Evolutionary conservation across 768 basidiomycete genomes (phyloP).

Genomic region (Trametes sanguinea): DNA sequence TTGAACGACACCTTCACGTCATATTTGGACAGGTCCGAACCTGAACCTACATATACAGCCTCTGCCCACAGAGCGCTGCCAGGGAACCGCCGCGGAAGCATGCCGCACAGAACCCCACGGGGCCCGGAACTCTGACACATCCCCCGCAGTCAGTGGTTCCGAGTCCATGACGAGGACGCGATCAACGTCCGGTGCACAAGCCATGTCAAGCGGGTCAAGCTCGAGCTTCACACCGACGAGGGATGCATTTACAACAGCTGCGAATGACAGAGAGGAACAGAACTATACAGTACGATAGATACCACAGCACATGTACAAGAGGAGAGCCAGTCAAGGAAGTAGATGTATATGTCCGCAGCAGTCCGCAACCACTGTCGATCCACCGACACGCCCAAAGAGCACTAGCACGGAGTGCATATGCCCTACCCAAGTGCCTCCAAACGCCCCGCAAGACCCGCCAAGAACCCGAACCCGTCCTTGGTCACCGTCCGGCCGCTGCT

Average conservation of each 20-base stretch:
- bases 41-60: too few relatives aligned
- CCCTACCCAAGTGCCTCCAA: conserved; percentile 43
- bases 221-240: too few relatives aligned
- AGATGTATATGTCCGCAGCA: conserved; percentile 5
- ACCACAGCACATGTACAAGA: neutral
- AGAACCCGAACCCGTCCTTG: conserved; percentile 74
- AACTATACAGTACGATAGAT: conserved; percentile 14
- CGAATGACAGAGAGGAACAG: neutral
- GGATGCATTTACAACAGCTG: conserved; percentile 2
- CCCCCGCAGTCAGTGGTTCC: too few relatives aligned
- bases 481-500: conserved; percentile 72
- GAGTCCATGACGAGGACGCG: too few relatives aligned
- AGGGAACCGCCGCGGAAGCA: too few relatives aligned
- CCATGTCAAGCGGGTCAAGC: neutral
- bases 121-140: too few relatives aligned
- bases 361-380: neutral
- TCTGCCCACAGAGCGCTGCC: neutral
- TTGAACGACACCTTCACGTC: too few relatives aligned
- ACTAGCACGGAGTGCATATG: neutral
- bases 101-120: too few relatives aligned
- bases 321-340: neutral
- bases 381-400: neutral
- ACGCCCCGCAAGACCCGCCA: conserved; percentile 60
- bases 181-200: neutral
- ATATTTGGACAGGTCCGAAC: too few relatives aligned